phyloP scores from a whole-genome alignment of 331 rosid genomes.

The Phaseolus coccineus region DNA sequence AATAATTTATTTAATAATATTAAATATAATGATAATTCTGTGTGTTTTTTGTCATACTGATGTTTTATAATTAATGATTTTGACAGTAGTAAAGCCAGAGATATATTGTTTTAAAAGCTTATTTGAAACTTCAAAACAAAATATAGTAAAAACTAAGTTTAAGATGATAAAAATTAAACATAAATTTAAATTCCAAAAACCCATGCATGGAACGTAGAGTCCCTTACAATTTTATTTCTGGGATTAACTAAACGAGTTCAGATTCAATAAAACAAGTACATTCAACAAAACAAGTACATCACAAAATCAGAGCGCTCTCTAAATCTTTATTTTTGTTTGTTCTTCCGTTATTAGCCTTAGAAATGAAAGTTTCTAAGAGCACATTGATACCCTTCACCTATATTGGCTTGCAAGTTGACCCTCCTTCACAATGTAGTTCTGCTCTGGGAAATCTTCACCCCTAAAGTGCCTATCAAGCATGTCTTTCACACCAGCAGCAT shows the following conservation, averaged over 20 bases:
- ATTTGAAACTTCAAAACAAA: too few relatives aligned
- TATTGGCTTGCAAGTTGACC: conserved; percentile 93
- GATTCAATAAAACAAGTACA: conserved; percentile 27
- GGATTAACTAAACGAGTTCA: conserved; percentile 2
- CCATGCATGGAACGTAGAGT: neutral
- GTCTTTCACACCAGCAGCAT: conserved; percentile 93
- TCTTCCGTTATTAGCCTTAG: neutral
- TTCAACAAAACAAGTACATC: conserved; percentile 18
- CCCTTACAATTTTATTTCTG: conserved; percentile 40
- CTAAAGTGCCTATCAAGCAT: conserved; percentile 91
- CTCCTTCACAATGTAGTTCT: conserved; percentile 93
- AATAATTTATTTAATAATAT: too few relatives aligned
- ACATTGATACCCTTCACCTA: conserved; percentile 50
- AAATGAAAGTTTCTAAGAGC: conserved; percentile 32
- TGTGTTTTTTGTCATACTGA: too few relatives aligned
- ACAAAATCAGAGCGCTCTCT: neutral
- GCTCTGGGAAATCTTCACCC: conserved; percentile 95
- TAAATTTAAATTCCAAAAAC: conserved; percentile 15
- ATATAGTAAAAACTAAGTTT: too few relatives aligned
- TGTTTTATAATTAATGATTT: too few relatives aligned
- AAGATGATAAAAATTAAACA: too few relatives aligned
- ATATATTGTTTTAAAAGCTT: too few relatives aligned
- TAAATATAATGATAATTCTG: too few relatives aligned
- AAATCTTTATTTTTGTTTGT: conserved; percentile 36
- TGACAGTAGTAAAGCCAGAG: too few relatives aligned